A percentile compares a stretch with the other conserved stretches of the same genome.
phyloP scores from a whole-genome alignment of 495 filamentous ascomycete genomes.

The Aspergillus steynii region DNA sequence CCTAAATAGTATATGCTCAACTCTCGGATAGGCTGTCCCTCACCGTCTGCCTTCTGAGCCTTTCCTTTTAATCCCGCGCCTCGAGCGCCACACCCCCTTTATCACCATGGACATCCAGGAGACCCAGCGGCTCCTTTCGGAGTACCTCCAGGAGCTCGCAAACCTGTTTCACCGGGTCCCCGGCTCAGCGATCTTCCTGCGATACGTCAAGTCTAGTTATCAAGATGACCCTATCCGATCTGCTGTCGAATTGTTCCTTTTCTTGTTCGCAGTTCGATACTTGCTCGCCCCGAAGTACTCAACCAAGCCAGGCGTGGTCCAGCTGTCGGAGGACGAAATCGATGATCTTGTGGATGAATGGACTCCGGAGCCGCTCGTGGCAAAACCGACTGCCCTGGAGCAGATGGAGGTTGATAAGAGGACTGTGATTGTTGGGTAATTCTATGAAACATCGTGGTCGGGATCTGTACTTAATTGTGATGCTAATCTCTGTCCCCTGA shows the following conservation, averaged over 20 bases:
- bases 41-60: slow-evolving; percentile 7
- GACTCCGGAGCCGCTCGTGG: slow-evolving; percentile 90
- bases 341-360: slow-evolving; percentile 97
- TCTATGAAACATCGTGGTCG: neutral
- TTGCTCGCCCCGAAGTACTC: slow-evolving; percentile 87
- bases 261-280: slow-evolving; percentile 94
- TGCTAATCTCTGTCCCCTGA: slow-evolving; percentile 19
- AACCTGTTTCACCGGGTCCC: slow-evolving; percentile 83
- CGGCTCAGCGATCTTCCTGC: slow-evolving; percentile 88
- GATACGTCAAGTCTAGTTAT: slow-evolving; percentile 95
- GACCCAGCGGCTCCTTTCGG: slow-evolving; percentile 67
- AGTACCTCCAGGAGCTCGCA: slow-evolving; percentile 64
- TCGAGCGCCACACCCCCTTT: slow-evolving; percentile 19
- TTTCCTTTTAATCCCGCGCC: slow-evolving; percentile 10
- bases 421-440: slow-evolving; percentile 83
- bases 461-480: slow-evolving; percentile 4
- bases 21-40: neutral
- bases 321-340: slow-evolving; percentile 91
- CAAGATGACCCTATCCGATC: slow-evolving; percentile 94
- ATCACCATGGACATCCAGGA: slow-evolving; percentile 79
- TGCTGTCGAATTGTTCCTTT: slow-evolving; percentile 89
- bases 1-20: neutral
- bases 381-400: slow-evolving; percentile 68
- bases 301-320: slow-evolving; percentile 84
- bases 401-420: slow-evolving; percentile 80